phyloP scores from a whole-genome alignment of 208 protist genomes.

The Leishmania mexicana region DNA sequence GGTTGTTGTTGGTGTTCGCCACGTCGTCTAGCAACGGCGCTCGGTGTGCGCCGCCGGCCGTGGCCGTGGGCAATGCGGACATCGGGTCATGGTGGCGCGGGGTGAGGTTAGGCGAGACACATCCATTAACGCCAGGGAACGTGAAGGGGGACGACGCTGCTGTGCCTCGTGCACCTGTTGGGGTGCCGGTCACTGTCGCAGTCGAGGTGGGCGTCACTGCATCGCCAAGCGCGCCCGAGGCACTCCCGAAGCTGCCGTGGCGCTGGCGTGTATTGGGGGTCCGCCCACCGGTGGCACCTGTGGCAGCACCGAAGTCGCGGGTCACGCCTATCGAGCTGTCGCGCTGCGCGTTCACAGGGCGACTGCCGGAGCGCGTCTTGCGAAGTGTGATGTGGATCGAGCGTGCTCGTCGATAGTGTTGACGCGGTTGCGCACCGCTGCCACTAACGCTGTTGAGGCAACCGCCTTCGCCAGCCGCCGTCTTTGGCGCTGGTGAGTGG shows the following conservation, averaged over 20 bases:
- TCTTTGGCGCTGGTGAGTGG: not conserved
- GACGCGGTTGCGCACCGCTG: slow-evolving; percentile 2
- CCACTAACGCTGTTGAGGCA: not conserved
- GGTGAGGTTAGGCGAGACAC: slow-evolving; percentile 8
- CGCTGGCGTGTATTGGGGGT: slow-evolving; percentile 2
- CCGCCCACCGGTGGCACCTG: not conserved
- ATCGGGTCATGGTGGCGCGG: not conserved
- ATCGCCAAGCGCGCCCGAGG: not conserved
- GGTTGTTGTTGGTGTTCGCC: slow-evolving; percentile 2
- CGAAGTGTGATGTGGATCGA: slow-evolving; percentile 44
- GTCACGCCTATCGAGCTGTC: not conserved
- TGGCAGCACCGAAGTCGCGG: slow-evolving; percentile 6
- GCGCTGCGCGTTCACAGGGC: slow-evolving; percentile 30
- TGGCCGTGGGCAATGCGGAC: not conserved
- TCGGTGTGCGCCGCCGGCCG: not conserved
- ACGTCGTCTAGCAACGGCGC: not conserved
- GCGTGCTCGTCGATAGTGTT: slow-evolving; percentile 15
- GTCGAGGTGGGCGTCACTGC: not conserved
- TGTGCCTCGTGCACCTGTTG: not conserved
- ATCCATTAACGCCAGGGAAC: not conserved
- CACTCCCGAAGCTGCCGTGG: slow-evolving; percentile 4
- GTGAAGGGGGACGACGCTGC: not conserved
- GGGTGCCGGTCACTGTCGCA: not conserved
- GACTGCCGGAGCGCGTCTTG: slow-evolving; percentile 38
- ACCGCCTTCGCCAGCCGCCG: not conserved